Conservation (phyloP, 306 rosid genomes). For the Fragaria vesca region DNA sequence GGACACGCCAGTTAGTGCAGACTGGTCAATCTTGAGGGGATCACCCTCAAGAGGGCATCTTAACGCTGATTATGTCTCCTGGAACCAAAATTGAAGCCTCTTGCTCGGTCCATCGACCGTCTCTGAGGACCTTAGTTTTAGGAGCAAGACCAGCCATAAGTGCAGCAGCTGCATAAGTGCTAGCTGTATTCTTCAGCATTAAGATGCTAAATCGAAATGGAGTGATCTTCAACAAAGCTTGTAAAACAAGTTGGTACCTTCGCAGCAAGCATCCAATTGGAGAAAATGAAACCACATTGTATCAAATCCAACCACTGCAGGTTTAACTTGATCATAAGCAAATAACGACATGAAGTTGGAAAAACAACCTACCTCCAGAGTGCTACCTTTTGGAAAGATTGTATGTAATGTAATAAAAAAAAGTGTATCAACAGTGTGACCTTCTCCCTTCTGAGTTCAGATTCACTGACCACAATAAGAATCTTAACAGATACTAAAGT, state of each 20-base stretch:
- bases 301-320: neutral
- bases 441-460: neutral
- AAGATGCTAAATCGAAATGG: neutral
- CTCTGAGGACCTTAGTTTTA: conserved; percentile 95
- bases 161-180: conserved; percentile 85
- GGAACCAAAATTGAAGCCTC: conserved; percentile 97
- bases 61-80: conserved; percentile 92
- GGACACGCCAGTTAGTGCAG: conserved; percentile 96
- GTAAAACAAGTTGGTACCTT: neutral
- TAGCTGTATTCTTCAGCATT: neutral
- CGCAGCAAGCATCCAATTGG: neutral
- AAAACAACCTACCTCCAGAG: neutral
- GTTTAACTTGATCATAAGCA: neutral
- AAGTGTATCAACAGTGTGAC: neutral
- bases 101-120: conserved; percentile 88
- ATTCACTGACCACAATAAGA: neutral
- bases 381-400: neutral
- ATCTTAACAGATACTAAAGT: neutral
- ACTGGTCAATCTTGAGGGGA: conserved; percentile 90
- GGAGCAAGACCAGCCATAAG: conserved; percentile 99
- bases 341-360: neutral
- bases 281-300: neutral
- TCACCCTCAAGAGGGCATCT: conserved; percentile 98
- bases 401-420: no score
- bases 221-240: neutral